Evolutionary conservation across 176 grass and related monocot genomes (phyloP), one percentile per base, ranked within the genome.

Genomic region (Avena eriantha): DNA sequence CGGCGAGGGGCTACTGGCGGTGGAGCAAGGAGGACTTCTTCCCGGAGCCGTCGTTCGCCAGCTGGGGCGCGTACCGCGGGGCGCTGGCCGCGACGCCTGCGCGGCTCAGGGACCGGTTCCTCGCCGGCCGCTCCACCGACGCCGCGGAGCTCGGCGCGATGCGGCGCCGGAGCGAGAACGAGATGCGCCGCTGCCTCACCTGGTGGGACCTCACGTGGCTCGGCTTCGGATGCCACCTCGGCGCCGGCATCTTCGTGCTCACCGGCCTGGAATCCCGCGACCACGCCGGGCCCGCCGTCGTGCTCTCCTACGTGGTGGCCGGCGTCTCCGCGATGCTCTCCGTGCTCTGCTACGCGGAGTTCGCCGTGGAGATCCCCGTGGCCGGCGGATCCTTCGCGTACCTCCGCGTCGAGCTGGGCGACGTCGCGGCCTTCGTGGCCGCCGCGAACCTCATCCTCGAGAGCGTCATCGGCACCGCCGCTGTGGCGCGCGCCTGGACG

Each of bases 231-330:
- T 77, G 49, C 74, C 49, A 55, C 74, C 49, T 97, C 78, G 95
- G 95, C 33, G 83, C 95, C 48, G 92, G 95, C 8, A 97, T 97
- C 85, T 97, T 97, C 80, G 95, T 97, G 49, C 89, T 97, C 83
- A 95, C 92, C 2, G 92, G 95, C 1, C 84, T 91, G 84, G 79
- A 95, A 84, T 89, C 95, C 2, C 74, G 49, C 74, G 74, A 77
- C 49, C 74, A 56, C 74, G 49, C 49, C 0, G 74, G 74, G 0
- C 50, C 74, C 8, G 74, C 49, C 49, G 26, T 77, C 74, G 74
- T 77, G 74, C 26, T 77, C 3, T 77, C 74, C 17, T 55, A 77
- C 29, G 74, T 16, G 16, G 74, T 77, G 9, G 49, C 74, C 50
- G 74, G 74, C 49, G 0, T 77, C 74, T 55, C 74, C 8, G 74